Evolutionary conservation across 2,329 filamentous ascomycete species (phyloP).

Genomic region (Thielaviopsis euricoi): DNA sequence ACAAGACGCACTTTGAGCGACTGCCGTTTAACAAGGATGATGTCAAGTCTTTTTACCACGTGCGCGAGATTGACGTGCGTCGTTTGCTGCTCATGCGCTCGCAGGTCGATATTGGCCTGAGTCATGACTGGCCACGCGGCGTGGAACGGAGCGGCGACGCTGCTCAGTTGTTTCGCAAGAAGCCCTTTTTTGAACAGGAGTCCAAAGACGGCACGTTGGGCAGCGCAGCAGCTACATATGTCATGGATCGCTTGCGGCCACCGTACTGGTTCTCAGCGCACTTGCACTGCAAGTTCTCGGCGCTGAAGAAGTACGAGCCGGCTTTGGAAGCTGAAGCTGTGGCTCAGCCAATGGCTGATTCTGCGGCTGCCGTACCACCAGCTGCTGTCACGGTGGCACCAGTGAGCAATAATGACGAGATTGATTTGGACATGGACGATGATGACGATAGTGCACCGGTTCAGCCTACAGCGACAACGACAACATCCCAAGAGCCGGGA

Average conservation of each 20-base stretch:
- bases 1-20: constrained; percentile 66
- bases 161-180: constrained; percentile 50
- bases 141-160: constrained; percentile 67
- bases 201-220: constrained; percentile 61
- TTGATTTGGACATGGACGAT: constrained; percentile 49
- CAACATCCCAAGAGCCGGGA: constrained; percentile 12
- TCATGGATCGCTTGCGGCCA: constrained; percentile 69
- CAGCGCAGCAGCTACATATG: constrained; percentile 59
- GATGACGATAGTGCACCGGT: constrained; percentile 22
- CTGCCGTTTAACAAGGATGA: constrained; percentile 69
- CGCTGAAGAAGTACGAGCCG: constrained; percentile 38
- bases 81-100: constrained; percentile 74
- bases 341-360: constrained; percentile 15
- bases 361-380: neutral
- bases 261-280: constrained; percentile 88
- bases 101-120: constrained; percentile 80
- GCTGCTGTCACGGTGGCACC: neutral
- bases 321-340: constrained; percentile 11
- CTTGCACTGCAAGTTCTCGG: constrained; percentile 75
- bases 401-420: constrained; percentile 46
- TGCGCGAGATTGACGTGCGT: constrained; percentile 76
- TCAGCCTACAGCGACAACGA: neutral
- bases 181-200: constrained; percentile 61
- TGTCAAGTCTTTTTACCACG: constrained; percentile 71
- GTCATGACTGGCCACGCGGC: constrained; percentile 85